Evolutionary conservation across 441 rosid genomes (phyloP).

Genomic region (Raphanus hybrid): DNA sequence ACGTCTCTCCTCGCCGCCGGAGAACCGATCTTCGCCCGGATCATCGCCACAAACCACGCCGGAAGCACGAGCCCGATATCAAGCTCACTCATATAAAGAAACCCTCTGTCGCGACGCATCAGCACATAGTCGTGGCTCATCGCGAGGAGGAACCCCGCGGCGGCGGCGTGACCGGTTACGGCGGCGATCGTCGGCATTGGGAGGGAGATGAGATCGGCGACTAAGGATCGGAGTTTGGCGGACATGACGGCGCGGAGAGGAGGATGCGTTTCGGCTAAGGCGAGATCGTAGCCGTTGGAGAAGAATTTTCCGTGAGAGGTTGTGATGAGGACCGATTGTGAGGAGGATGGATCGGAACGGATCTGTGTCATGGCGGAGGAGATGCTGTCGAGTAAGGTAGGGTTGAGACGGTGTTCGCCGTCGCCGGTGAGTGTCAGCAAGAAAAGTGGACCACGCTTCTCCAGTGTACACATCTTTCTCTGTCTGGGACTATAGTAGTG

Average conservation of each 20-base stretch:
- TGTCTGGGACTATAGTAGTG: background rate
- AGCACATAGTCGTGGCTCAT: constrained; percentile 63
- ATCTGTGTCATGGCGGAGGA: constrained; percentile 49
- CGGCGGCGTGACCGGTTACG: constrained; percentile 69
- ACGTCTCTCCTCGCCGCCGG: constrained; percentile 49
- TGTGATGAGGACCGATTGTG: constrained; percentile 58
- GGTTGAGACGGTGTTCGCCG: constrained; percentile 71
- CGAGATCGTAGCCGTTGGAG: constrained; percentile 74
- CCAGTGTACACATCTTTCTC: constrained; percentile 55
- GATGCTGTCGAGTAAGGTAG: constrained; percentile 51
- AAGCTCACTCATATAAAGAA: constrained; percentile 75
- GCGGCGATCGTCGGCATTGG: constrained; percentile 85
- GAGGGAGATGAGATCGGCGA: constrained; percentile 60
- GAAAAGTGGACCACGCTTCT: constrained; percentile 58
- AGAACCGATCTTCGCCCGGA: constrained; percentile 52
- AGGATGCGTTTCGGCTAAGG: constrained; percentile 45
- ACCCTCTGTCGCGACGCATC: constrained; percentile 75
- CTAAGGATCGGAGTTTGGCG: constrained; percentile 47
- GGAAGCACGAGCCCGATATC: constrained; percentile 54
- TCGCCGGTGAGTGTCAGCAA: constrained; percentile 58
- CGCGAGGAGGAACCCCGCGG: constrained; percentile 66
- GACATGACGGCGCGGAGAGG: constrained; percentile 42
- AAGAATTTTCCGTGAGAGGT: constrained; percentile 73
- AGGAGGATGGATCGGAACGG: constrained; percentile 45
- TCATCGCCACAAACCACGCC: constrained; percentile 47